Base-by-base conservation (phyloP, 2,329 filamentous ascomycete genomes). In the Neofusicoccum sp. region DNA sequence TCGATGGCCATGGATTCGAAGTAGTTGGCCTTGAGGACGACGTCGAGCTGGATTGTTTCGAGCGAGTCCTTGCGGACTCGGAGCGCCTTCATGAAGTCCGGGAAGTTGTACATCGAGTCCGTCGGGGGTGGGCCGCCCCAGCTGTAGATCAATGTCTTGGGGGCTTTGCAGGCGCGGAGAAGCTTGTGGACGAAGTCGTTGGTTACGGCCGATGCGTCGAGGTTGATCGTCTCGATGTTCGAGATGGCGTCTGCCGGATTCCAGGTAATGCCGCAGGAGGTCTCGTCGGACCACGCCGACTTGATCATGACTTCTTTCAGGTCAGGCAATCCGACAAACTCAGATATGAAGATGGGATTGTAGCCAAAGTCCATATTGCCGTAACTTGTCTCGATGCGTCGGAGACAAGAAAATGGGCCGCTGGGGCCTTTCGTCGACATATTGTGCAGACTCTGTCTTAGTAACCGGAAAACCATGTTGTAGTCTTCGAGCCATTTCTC, bases 101-200 rank as follows among this genome's bases (percentile, higher is more conserved):
- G 14, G 24, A 54, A 41, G 11, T 24, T 26, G 26, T 41, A 14
- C 49, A 54, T 54, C 6, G 49, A 40, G 34, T 54, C 49, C 20
- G 34, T 40, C 14, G 34, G 34, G 7, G 49, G 49, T 12, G 36
- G 24, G n/a, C 49, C 36, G 26, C 49, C 49, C 49, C 49, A 54
- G 49, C 49, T 54, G 49, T 54, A 54, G 34, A 41, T 54, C 34
- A 54, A 54, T 14, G 49, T 54, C 24, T 54, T 54, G 36, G 49
- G 49, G 12, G 49, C 34, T 4, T 28, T 26, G 33, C 49, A 54
- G 31, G 49, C 36, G 36, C 14, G 14, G 11, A 54, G 49, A 6
- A 54, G 49, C 36, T 54, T 54, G 49, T n/a, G 26, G 6, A 54
- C n/a, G 36, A 54, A 54, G 12, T 40, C 49, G 36, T 54, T 54